Base-by-base conservation (phyloP, 2,329 filamentous ascomycete species). In the Niveomyces coronatus region DNA sequence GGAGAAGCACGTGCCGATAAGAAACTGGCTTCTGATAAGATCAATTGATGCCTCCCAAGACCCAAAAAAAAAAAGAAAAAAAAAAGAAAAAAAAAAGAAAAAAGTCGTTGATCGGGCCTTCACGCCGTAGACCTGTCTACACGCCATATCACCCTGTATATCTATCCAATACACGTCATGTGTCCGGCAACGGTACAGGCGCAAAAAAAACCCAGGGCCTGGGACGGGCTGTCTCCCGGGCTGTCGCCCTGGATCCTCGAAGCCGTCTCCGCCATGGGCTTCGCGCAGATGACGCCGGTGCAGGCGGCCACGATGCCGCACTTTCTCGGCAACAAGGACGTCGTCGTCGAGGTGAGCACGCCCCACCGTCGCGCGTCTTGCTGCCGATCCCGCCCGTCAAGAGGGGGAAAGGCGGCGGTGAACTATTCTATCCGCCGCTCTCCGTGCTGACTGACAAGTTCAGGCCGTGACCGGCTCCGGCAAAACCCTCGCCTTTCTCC, bases 231-330 rank as follows among this genome's bases (percentile, higher is more conserved):
- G 19, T 56, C 53, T 8, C 61, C 63, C 11, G 52, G 56, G 4
- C 52, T 67, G n/a, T 52, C 60, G 22, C 53, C 58, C 75, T 96
- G 88, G 86, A 77, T 91, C 40, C 67, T 91, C 38, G 85, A 93
- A 47, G 87, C 86, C 42, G 79, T 93, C 34, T 70, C 78, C 35
- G 76, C 79, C 46, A 89, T 91, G 80, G 85, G 86, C 44, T 94
- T 94, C 60, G 66, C 71, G 45, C 80, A 82, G 56, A 88, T 91
- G 71, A 95, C 88, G 4, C 89, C 89, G 1, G 88, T 95, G n/a
- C 89, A 96, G 63, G 85, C 88, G 31, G 89, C 86, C 42, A 82
- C 85, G 4, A 82, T 95, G 47, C 86, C 87, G 10, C 74, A 94
- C 36, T 91, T 94, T 55, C 79, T 88, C 62, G 80, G 78, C 36